Evolutionary conservation across 805 yeast genomes (phyloP), one percentile per base, ranked within the genome.

Genomic region (Starmera caribaea): DNA sequence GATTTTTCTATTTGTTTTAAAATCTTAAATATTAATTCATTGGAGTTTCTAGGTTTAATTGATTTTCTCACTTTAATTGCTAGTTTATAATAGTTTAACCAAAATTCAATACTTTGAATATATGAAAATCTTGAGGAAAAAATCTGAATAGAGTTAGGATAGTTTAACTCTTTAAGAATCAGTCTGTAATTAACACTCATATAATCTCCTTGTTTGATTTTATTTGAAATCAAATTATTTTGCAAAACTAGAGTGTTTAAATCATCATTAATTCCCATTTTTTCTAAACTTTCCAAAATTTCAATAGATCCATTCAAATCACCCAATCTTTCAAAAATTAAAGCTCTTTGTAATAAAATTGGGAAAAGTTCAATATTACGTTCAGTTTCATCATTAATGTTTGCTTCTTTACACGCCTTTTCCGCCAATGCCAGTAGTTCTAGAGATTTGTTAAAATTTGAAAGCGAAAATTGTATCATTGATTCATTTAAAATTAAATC

Each of bases 401-500:
- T 61, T 34, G 65, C 73, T 10, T 48, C 50, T 16, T 61, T 65
- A 21, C 72, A 71, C 37, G 64, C 46, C 2, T 52, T 41, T 24
- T 66, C 56, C 1, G 88, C 81, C 32, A 53, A 46, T 14, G 66
- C 57, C 41, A 81, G 59, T 17, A 70, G 47, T 8, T 57, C 53
- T 24, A 76, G 51, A 3, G 83, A 62, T 21, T 54, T 47, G 1
- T 50, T 41, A 34, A 60, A 61, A 37, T 74, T 58, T 4, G 66
- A 67, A 30, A 61, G 63, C 9, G 73, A 66, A 30, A 78, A 50
- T 33, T 66, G 62, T 21, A 81, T 67, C 51, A 80, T 61, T 0
- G 89, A 72, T 30, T 78, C 73, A 58, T 83, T 83, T 59, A 81
- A 80, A 15, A 74, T 50, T 34, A 73, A 61, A 56, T 83, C 94